Conservation (phyloP, 192 early-diverging fungal genomes). For the Oehlia diaphana region DNA sequence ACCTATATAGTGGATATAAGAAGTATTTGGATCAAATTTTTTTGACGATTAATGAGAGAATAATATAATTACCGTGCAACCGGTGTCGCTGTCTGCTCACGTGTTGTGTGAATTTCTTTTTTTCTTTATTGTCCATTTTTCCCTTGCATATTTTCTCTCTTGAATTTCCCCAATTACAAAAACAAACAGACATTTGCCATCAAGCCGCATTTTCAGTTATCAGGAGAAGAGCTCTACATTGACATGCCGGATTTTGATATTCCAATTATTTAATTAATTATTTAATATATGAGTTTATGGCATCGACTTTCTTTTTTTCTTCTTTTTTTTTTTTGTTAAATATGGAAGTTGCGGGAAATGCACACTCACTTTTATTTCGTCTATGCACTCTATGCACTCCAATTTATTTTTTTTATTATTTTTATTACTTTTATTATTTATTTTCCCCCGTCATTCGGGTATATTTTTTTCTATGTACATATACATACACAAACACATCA, state of each 20-base stretch:
- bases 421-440: slow-evolving; percentile 16
- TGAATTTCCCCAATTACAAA: not conserved
- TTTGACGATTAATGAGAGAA: not conserved
- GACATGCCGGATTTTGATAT: not conserved
- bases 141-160: slow-evolving; percentile 12
- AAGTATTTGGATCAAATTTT: not conserved
- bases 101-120: slow-evolving; percentile 13
- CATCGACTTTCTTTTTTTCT: not conserved
- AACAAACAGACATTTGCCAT: slow-evolving; percentile 14
- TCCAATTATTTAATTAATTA: not conserved
- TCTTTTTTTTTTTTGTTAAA: not conserved
- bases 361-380: slow-evolving; percentile 30
- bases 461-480: slow-evolving; percentile 15
- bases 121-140: slow-evolving; percentile 6
- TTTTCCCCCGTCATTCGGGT: slow-evolving; percentile 1
- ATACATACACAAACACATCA: not conserved
- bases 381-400: slow-evolving; percentile 35
- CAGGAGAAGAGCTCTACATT: slow-evolving; percentile 13
- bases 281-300: not conserved
- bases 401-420: slow-evolving; percentile 8
- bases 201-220: slow-evolving; percentile 12
- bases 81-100: not conserved
- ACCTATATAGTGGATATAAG: not conserved
- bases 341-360: slow-evolving; percentile 27
- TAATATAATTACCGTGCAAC: not conserved